A percentile compares a stretch with the other conserved stretches of the same genome.
phyloP scores from a whole-genome alignment of 106 monocot genomes.

The Chionographis japonica region DNA sequence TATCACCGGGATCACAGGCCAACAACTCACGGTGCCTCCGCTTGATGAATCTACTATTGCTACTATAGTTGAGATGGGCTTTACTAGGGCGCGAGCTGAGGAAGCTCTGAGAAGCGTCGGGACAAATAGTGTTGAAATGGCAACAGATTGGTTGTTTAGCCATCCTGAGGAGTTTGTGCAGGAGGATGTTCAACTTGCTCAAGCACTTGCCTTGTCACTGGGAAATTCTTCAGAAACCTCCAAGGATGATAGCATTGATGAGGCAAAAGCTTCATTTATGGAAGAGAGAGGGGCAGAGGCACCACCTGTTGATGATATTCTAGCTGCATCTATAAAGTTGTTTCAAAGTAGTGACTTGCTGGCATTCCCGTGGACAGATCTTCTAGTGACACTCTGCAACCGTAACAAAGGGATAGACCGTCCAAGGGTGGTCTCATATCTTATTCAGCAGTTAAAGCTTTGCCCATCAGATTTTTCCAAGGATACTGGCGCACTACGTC shows the following conservation, averaged over 20 bases:
- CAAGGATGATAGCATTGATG: slow-evolving; percentile 46
- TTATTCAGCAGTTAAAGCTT: slow-evolving; percentile 54
- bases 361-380: slow-evolving; percentile 52
- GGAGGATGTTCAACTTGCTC: slow-evolving; percentile 76
- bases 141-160: slow-evolving; percentile 81
- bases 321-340: slow-evolving; percentile 43
- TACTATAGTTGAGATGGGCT: slow-evolving; percentile 84
- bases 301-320: slow-evolving; percentile 68
- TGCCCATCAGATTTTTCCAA: slow-evolving; percentile 30
- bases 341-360: slow-evolving; percentile 35
- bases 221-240: slow-evolving; percentile 51
- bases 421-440: slow-evolving; percentile 34
- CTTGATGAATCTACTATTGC: slow-evolving; percentile 65
- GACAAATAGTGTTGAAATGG: slow-evolving; percentile 74
- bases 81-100: slow-evolving; percentile 58
- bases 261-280: slow-evolving; percentile 14
- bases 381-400: slow-evolving; percentile 57
- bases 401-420: slow-evolving; percentile 57
- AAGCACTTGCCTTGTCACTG: slow-evolving; percentile 72
- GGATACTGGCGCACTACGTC: slow-evolving; percentile 25
- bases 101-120: slow-evolving; percentile 69
- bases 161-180: slow-evolving; percentile 78
- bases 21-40: slow-evolving; percentile 28
- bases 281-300: slow-evolving; percentile 29
- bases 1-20: slow-evolving; percentile 22